Conservation (phyloP, 2,329 filamentous ascomycete species). For the Polychaeton citri region DNA sequence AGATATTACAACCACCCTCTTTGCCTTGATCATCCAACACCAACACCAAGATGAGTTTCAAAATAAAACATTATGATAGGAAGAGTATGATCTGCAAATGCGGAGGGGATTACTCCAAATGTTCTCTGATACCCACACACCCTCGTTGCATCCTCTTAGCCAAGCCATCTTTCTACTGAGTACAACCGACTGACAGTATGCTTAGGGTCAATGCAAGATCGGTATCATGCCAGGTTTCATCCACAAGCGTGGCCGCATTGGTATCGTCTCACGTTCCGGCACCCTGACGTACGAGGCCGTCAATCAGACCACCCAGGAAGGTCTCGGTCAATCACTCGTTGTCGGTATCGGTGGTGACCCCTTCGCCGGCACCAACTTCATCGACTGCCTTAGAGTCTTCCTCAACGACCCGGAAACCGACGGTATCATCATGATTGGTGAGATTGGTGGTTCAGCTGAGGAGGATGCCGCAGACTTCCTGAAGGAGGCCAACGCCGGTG, state of each 20-base stretch:
- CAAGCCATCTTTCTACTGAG: no score
- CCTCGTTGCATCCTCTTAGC: no score
- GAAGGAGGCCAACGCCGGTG: conserved; percentile 76
- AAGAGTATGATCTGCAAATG: conserved; percentile 22
- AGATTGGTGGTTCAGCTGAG: conserved; percentile 94
- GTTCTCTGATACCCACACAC: no score
- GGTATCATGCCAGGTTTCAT: conserved; percentile 99
- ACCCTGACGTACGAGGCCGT: conserved; percentile 99
- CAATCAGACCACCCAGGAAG: conserved; percentile 96
- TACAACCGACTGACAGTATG: no score
- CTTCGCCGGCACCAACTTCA: conserved; percentile 98
- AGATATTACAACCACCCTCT: no score
- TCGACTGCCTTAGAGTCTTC: conserved; percentile 97
- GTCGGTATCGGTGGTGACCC: conserved; percentile 97
- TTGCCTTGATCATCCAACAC: conserved; percentile 2
- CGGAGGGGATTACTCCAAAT: neutral
- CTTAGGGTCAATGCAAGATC: conserved; percentile 97
- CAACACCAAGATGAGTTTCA: conserved; percentile 14
- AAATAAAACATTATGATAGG: conserved; percentile 23
- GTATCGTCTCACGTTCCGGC: conserved; percentile 95
- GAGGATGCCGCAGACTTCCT: conserved; percentile 97
- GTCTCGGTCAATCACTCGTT: conserved; percentile 93
- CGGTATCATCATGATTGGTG: conserved; percentile 99
- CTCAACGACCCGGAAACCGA: conserved; percentile 91
- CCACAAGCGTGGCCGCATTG: conserved; percentile 97